phyloP scores from a whole-genome alignment of 2,329 filamentous ascomycete species.

The Ceratocystiopsis brevicomis region DNA sequence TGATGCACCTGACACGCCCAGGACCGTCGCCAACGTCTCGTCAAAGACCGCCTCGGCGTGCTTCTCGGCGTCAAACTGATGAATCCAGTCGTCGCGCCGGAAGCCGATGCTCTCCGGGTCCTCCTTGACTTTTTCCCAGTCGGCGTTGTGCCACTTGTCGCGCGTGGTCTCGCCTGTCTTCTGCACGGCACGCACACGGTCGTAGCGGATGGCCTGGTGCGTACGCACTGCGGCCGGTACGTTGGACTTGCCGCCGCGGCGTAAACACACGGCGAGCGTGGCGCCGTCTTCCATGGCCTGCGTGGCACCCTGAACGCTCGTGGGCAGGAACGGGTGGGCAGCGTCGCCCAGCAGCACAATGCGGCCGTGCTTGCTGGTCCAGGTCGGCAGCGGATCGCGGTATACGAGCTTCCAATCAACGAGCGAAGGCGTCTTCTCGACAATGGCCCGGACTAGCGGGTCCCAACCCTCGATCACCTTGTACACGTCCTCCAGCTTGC shows the following conservation, averaged over 20 bases:
- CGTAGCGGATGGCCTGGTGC: constrained; percentile 22
- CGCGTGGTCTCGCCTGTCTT: constrained; percentile 31
- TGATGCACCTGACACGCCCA: neutral
- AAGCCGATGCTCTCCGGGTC: constrained; percentile 28
- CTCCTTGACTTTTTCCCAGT: constrained; percentile 28
- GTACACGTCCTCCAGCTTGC: constrained; percentile 31
- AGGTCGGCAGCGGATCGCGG: constrained; percentile 28
- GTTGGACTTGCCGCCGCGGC: constrained; percentile 17
- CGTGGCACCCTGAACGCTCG: constrained; percentile 28
- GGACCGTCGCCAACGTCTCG: constrained; percentile 14
- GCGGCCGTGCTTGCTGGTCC: constrained; percentile 25
- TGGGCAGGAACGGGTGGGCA: constrained; percentile 31
- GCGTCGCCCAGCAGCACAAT: constrained; percentile 29
- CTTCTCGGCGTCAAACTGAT: constrained; percentile 24
- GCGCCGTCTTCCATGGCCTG: constrained; percentile 32
- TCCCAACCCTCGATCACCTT: constrained; percentile 33
- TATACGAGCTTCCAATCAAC: constrained; percentile 34
- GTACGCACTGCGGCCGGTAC: constrained; percentile 21
- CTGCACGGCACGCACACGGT: constrained; percentile 27
- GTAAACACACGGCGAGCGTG: constrained; percentile 26
- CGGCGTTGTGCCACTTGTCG: constrained; percentile 36
- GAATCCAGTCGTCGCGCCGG: constrained; percentile 32
- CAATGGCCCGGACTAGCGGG: constrained; percentile 26
- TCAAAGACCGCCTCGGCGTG: constrained; percentile 22
- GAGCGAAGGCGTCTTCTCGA: constrained; percentile 25